Conservation (phyloP, 2,329 filamentous ascomycete species). For the Cephalotrichum gorgonifer region DNA sequence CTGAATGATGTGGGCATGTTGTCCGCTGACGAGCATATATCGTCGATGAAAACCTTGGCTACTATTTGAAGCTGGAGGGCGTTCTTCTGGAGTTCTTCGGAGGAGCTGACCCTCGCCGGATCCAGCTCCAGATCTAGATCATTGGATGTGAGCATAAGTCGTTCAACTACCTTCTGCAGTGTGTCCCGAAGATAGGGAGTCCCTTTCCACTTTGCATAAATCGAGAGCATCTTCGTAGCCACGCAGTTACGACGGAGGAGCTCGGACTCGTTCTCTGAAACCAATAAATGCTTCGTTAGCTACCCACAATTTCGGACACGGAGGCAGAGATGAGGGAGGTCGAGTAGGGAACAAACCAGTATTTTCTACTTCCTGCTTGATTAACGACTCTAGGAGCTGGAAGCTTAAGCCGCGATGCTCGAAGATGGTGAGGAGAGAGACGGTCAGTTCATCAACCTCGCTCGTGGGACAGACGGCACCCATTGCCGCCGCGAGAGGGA, state of each 20-base stretch:
- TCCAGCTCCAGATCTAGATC: slow-evolving; percentile 60
- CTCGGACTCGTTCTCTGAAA: slow-evolving; percentile 54
- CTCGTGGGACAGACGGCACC: slow-evolving; percentile 55
- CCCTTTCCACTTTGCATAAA: slow-evolving; percentile 65
- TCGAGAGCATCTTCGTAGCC: slow-evolving; percentile 61
- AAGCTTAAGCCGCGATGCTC: slow-evolving; percentile 55
- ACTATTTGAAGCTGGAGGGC: slow-evolving; percentile 55
- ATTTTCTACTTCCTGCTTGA: slow-evolving; percentile 59
- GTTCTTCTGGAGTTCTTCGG: slow-evolving; percentile 56
- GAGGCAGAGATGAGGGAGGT: not conserved
- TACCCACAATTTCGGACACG: not conserved
- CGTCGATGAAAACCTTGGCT: slow-evolving; percentile 61
- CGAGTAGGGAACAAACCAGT: slow-evolving; percentile 33
- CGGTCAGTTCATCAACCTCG: slow-evolving; percentile 59
- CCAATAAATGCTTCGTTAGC: not conserved
- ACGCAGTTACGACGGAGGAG: slow-evolving; percentile 58
- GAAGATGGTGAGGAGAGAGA: slow-evolving; percentile 59
- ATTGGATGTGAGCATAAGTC: slow-evolving; percentile 55
- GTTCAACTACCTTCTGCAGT: slow-evolving; percentile 55
- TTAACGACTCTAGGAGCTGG: slow-evolving; percentile 52
- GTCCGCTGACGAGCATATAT: slow-evolving; percentile 53
- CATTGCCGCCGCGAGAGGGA: slow-evolving; percentile 52
- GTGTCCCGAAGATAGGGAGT: slow-evolving; percentile 51
- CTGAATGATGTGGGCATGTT: slow-evolving; percentile 54
- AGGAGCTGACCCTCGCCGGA: slow-evolving; percentile 47